These are phyloP conservation scores for Pichia sp. DNA, from an alignment of 1,139 yeast genomes.

Conservation along the genomic window DNA sequence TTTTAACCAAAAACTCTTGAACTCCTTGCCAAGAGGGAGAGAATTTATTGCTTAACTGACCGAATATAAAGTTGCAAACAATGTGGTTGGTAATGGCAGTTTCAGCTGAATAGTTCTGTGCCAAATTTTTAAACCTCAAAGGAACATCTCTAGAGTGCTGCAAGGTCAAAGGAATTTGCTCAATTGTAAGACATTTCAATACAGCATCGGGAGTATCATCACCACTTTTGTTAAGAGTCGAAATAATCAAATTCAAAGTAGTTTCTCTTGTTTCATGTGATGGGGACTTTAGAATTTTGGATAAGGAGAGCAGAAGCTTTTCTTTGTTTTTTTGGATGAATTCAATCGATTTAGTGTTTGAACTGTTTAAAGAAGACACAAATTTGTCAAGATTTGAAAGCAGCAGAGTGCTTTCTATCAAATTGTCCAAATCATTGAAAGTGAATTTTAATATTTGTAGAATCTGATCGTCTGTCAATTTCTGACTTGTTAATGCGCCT, in stretches of 20 bases:
- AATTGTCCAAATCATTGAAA: constrained; percentile 14
- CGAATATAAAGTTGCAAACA: constrained; percentile 61
- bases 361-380: constrained; percentile 9
- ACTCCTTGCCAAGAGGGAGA: constrained; percentile 86
- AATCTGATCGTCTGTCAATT: constrained; percentile 18
- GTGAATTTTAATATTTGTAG: constrained; percentile 15
- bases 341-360: constrained; percentile 8
- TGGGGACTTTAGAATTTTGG: constrained; percentile 24
- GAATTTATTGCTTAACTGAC: constrained; percentile 69
- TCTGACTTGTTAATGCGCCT: constrained; percentile 26
- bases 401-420: constrained; percentile 22
- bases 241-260: constrained; percentile 27
- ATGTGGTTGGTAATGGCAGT: constrained; percentile 39
- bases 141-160: constrained; percentile 74
- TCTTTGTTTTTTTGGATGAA: constrained; percentile 15
- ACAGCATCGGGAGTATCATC: constrained; percentile 25
- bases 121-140: constrained; percentile 63
- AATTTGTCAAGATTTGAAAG: constrained; percentile 21
- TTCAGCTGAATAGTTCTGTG: constrained; percentile 43
- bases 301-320: constrained; percentile 18
- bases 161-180: constrained; percentile 66
- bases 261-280: constrained; percentile 27
- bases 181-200: constrained; percentile 52
- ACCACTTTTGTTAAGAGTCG: constrained; percentile 19
- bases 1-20: constrained; percentile 51